Percentiles rank a stretch among this genome's conserved stretches.
These are phyloP conservation scores for Tolypocladium tundrense DNA, from an alignment of 2,329 filamentous ascomycete species.

Conservation along the genomic window DNA sequence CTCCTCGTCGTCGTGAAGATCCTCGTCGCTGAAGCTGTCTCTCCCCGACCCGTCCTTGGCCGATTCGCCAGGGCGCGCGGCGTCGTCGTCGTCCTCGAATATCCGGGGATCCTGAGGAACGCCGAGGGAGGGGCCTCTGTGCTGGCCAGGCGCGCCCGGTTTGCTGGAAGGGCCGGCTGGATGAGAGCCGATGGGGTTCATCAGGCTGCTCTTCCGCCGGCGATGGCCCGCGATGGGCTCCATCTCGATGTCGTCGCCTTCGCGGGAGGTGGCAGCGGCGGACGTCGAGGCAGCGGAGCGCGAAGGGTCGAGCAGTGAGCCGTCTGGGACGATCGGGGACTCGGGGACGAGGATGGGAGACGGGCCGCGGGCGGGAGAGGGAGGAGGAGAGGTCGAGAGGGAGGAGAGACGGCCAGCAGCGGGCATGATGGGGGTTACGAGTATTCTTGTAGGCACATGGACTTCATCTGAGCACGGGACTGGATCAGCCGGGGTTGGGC, in stretches of 20 bases:
- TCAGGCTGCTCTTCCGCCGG: constrained; percentile 45
- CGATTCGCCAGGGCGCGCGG: constrained; percentile 12
- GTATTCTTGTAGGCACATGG: not conserved
- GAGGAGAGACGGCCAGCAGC: not conserved
- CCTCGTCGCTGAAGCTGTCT: constrained; percentile 59
- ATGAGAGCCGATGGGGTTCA: constrained; percentile 23
- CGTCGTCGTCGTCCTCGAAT: constrained; percentile 28
- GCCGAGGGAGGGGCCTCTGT: constrained; percentile 5
- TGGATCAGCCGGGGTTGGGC: not conserved
- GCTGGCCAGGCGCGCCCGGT: not conserved
- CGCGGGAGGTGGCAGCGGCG: constrained; percentile 8
- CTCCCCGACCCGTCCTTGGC: constrained; percentile 26
- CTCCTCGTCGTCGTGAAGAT: constrained; percentile 78
- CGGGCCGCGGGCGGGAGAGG: not conserved
- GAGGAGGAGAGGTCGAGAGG: not conserved
- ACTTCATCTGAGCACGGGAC: not conserved
- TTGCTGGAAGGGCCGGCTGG: not conserved
- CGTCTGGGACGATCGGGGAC: not conserved
- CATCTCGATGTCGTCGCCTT: constrained; percentile 42
- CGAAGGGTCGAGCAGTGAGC: constrained; percentile 1
- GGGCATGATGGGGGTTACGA: constrained; percentile 5
- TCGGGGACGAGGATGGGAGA: not conserved
- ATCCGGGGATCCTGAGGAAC: constrained; percentile 33
- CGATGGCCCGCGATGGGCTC: constrained; percentile 43
- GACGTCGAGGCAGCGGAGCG: constrained; percentile 2